Conservation (phyloP, 768 basidiomycete genomes). For the Russula brevipes region DNA sequence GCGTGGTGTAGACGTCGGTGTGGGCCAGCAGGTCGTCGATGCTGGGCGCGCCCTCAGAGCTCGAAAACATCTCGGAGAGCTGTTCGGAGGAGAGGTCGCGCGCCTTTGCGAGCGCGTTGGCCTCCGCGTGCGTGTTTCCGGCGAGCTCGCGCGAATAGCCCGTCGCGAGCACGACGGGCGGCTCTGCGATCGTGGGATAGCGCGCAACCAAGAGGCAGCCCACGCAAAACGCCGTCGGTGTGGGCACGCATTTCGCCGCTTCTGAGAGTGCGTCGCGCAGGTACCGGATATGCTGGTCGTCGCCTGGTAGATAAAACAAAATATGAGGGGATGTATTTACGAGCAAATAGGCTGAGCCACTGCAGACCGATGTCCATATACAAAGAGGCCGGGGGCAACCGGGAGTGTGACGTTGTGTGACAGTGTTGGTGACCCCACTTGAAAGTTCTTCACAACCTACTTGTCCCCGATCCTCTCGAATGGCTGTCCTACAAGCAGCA, state of each 20-base stretch:
- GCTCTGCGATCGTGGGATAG: slow-evolving; percentile 35
- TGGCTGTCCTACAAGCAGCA: slow-evolving; percentile 56
- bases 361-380: slow-evolving; percentile 12
- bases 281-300: slow-evolving; percentile 35
- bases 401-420: slow-evolving; percentile 4
- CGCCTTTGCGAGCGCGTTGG: slow-evolving; percentile 81
- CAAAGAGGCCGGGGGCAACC: not conserved
- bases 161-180: slow-evolving; percentile 57
- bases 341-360: no score
- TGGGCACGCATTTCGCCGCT: slow-evolving; percentile 64
- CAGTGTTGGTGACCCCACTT: not conserved
- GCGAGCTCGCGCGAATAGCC: slow-evolving; percentile 88
- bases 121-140: slow-evolving; percentile 97
- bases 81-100: slow-evolving; percentile 40
- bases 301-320: not conserved
- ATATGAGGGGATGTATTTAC: not conserved
- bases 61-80: slow-evolving; percentile 43
- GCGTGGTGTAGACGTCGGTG: slow-evolving; percentile 85
- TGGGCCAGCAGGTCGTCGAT: slow-evolving; percentile 49
- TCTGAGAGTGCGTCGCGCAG: slow-evolving; percentile 64
- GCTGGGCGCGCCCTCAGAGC: slow-evolving; percentile 30
- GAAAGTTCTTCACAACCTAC: not conserved
- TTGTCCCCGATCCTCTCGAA: slow-evolving; percentile 15
- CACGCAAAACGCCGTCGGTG: slow-evolving; percentile 83
- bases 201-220: slow-evolving; percentile 68